Percentiles rank a stretch among this genome's conserved stretches.
phyloP scores from a whole-genome alignment of 805 yeast species.

The Candida montana region DNA sequence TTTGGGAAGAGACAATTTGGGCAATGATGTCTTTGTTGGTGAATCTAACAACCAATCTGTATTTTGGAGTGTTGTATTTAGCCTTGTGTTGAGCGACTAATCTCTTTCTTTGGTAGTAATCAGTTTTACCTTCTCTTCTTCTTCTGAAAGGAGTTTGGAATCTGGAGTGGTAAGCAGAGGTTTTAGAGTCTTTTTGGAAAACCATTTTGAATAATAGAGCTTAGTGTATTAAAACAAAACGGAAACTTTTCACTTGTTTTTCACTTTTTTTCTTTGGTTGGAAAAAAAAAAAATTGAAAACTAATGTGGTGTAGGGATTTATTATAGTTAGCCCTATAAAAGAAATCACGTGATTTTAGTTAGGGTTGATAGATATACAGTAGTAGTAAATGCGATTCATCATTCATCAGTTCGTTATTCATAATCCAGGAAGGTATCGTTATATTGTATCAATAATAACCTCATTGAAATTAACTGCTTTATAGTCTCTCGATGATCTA shows the following conservation, averaged over 20 bases:
- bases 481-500: conserved; percentile 9
- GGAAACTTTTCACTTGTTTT: conserved; percentile 9
- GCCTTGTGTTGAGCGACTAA: conserved; percentile 99
- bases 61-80: conserved; percentile 98
- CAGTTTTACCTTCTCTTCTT: conserved; percentile 99
- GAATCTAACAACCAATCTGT: conserved; percentile 99
- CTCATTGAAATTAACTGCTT: background rate
- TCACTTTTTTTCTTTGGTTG: background rate
- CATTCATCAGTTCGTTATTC: too few species aligned
- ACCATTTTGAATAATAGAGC: conserved; percentile 47
- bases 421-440: too few species aligned
- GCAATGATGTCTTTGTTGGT: conserved; percentile 99
- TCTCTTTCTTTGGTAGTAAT: conserved; percentile 99
- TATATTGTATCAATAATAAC: background rate
- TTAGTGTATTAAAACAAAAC: background rate
- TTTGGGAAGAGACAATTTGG: conserved; percentile 94
- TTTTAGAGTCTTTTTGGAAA: conserved; percentile 68
- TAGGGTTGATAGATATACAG: conserved; percentile 1
- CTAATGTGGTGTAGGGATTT: conserved; percentile 5
- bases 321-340: background rate
- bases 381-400: background rate
- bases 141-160: conserved; percentile 99
- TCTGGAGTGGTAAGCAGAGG: conserved; percentile 96
- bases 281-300: too few species aligned
- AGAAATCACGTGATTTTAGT: conserved; percentile 4